Evolutionary conservation across 2,329 filamentous ascomycete genomes (phyloP), one percentile per base, ranked within the genome.

Genomic region (Colletotrichum sp.): DNA sequence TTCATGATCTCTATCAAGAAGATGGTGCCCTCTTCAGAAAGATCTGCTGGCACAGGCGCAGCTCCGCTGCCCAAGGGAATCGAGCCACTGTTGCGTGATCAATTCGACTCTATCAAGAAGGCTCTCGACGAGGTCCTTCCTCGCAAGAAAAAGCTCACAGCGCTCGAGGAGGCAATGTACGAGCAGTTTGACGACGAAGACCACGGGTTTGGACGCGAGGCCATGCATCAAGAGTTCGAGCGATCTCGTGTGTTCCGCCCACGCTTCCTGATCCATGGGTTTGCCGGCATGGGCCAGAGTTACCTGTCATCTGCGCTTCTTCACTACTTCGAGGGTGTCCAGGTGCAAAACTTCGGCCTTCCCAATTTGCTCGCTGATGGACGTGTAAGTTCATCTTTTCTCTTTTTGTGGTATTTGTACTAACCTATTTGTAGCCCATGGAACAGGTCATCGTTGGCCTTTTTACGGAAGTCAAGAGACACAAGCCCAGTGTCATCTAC

Each of bases 1-100:
- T 99, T 99, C 81, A 98, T 98, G 94, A 91, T 98, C 16, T 98
- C 96, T 1, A 93, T 98, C 82, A 98, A 98, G 87, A 98, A 98
- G 85, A 95, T 99, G 86, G 92, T 98, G 13, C 97, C 97, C 8
- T 99, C 97, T 1, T 99, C 97, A 0, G 95, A 99, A 84, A 90
- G 97, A 77, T 96, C 96, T 63, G 93, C 95, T 1, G 94, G 95
- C 5, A 96, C 96, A 15, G 95, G 94, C 15, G 96, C 96, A 69
- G 91, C 94, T 16, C 94, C 96, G 1, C 87, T 99, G 21, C 95
- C 95, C 3, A 93, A 93, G 79, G 89, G 91, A 13, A 91, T 99
- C 67, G 95, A 96, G 81, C 96, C 97, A 18, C 88, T 99, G 7
- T 89, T 99, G 44, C 91, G 93, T 34, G 88, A 91, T 28, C 94